Percentiles rank a stretch among this genome's conserved stretches.
Conservation (phyloP, 345 rosid genomes). For the Raphanus sativus region DNA sequence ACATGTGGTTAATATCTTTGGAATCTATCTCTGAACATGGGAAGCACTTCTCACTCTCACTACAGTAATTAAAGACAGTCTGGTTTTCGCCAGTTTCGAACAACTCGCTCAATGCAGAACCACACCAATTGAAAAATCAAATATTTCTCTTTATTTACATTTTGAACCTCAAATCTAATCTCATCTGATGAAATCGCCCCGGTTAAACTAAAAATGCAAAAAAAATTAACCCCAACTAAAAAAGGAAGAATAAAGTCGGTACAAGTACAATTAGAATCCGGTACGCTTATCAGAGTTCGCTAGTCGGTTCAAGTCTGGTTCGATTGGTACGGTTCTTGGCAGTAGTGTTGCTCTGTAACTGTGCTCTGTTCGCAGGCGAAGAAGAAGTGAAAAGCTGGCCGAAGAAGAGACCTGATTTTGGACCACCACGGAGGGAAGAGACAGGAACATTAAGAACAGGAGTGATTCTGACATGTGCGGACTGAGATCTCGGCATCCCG, state of each 20-base stretch:
- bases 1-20: slow-evolving; percentile 34
- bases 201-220: not conserved
- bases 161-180: slow-evolving; percentile 3
- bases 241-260: not conserved
- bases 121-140: slow-evolving; percentile 1
- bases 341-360: slow-evolving; percentile 30
- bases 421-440: slow-evolving; percentile 57
- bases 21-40: slow-evolving; percentile 37
- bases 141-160: slow-evolving; percentile 32
- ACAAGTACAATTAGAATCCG: slow-evolving; percentile 12
- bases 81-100: slow-evolving; percentile 24
- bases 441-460: slow-evolving; percentile 80
- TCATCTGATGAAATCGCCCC: not conserved
- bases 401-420: slow-evolving; percentile 56
- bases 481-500: slow-evolving; percentile 91
- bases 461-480: slow-evolving; percentile 68
- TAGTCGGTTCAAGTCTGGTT: slow-evolving; percentile 35
- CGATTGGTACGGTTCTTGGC: slow-evolving; percentile 41
- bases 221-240: not conserved
- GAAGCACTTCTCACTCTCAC: slow-evolving; percentile 35
- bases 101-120: slow-evolving; percentile 20
- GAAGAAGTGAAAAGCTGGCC: slow-evolving; percentile 53
- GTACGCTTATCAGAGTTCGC: slow-evolving; percentile 2
- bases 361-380: slow-evolving; percentile 26
- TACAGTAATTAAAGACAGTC: slow-evolving; percentile 32